phyloP scores from a whole-genome alignment of 768 basidiomycete species.

The Termitomyces sp. region DNA sequence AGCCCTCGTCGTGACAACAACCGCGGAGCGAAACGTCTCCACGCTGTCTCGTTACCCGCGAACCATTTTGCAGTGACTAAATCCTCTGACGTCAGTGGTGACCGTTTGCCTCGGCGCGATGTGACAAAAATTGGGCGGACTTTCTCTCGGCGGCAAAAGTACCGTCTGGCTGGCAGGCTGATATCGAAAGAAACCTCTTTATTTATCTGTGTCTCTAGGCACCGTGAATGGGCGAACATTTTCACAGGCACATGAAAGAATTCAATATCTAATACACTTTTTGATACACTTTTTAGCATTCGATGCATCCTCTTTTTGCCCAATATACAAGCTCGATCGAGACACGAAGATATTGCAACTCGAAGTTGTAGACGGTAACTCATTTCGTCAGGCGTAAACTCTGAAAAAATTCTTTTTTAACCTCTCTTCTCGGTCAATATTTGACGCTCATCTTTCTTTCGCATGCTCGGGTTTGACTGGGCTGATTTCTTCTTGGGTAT shows the following conservation, averaged over 20 bases:
- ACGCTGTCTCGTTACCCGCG: not conserved
- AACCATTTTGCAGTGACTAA: not conserved
- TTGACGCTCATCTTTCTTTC: not conserved
- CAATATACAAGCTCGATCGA: not conserved
- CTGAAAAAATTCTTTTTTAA: too few species aligned
- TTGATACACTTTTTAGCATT: slow-evolving; percentile 7
- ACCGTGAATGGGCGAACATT: slow-evolving; percentile 1
- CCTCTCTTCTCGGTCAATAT: not conserved
- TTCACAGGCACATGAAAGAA: slow-evolving; percentile 10
- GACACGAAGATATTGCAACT: not conserved
- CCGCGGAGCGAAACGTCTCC: slow-evolving; percentile 7
- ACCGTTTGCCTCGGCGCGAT: slow-evolving; percentile 2
- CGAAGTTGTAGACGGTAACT: not conserved
- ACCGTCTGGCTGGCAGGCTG: not conserved
- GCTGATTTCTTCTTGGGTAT: not conserved
- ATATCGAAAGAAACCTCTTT: not conserved
- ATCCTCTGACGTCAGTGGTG: slow-evolving; percentile 7
- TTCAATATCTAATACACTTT: slow-evolving; percentile 8
- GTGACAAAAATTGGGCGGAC: not conserved
- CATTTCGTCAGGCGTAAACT: not conserved
- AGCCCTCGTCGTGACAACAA: not conserved
- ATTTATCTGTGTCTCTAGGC: slow-evolving; percentile 2
- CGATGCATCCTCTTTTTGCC: not conserved
- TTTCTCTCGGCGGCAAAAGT: slow-evolving; percentile 12
- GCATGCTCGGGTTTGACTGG: not conserved